These are phyloP conservation scores for Phlebiopsis flavidoalba DNA, from an alignment of 768 basidiomycete genomes.

Conservation along the genomic window DNA sequence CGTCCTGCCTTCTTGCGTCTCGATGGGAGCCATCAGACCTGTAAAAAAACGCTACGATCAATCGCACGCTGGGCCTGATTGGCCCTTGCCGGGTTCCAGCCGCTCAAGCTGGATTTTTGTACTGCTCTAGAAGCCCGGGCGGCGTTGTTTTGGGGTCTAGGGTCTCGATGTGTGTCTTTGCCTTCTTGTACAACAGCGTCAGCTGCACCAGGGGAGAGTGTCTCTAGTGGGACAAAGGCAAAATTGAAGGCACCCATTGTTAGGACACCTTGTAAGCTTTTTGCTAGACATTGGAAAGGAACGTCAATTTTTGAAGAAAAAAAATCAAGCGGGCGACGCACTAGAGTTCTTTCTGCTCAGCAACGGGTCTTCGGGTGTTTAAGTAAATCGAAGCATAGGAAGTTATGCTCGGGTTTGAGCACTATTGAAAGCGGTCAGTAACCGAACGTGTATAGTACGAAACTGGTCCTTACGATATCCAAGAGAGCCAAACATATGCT, in stretches of 20 bases:
- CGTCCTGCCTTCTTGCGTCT: conserved; percentile 6
- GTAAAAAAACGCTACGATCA: neutral
- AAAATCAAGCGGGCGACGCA: neutral
- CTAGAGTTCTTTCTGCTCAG: conserved; percentile 16
- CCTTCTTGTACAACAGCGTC: conserved; percentile 1
- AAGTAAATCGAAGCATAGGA: conserved; percentile 12
- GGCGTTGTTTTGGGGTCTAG: neutral
- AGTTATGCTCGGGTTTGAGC: conserved; percentile 11
- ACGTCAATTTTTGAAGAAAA: neutral
- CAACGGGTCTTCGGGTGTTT: conserved; percentile 7
- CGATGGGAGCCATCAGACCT: neutral
- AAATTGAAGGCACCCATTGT: conserved; percentile 1
- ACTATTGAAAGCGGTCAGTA: neutral
- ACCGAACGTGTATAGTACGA: too few relatives aligned
- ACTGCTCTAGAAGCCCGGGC: conserved; percentile 7
- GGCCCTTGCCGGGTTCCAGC: conserved; percentile 10
- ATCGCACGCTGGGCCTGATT: conserved; percentile 10
- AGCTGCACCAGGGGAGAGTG: neutral
- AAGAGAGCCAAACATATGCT: conserved; percentile 13
- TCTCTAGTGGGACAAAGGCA: conserved; percentile 3
- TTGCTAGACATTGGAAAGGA: neutral
- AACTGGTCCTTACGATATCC: neutral
- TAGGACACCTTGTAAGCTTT: conserved; percentile 8
- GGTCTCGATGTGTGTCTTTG: conserved; percentile 7
- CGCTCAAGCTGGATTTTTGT: conserved; percentile 7